Evolutionary conservation across 2,329 filamentous ascomycete genomes (phyloP).

Genomic region (Pseudocercospora vitis): DNA sequence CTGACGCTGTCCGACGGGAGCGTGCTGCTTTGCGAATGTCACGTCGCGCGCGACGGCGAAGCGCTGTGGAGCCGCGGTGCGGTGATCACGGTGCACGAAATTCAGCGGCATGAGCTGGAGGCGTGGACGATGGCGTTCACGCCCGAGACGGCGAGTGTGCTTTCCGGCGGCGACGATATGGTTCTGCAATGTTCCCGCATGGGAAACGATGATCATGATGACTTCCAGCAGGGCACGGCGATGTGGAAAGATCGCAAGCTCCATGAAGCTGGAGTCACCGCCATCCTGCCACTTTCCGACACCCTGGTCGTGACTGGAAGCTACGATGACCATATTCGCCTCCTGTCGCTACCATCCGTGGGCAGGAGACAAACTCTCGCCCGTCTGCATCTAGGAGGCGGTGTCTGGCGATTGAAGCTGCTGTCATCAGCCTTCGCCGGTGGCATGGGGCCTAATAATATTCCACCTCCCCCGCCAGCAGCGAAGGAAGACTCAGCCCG

Average conservation of each 20-base stretch:
- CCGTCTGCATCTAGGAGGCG: slow-evolving; percentile 68
- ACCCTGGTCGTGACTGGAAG: slow-evolving; percentile 77
- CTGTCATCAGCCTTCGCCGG: slow-evolving; percentile 40
- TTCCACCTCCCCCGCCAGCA: slow-evolving; percentile 11
- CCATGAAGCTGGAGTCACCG: slow-evolving; percentile 82
- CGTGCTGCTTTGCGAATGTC: slow-evolving; percentile 45
- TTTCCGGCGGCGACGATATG: slow-evolving; percentile 76
- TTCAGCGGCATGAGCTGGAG: slow-evolving; percentile 58
- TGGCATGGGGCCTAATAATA: not conserved
- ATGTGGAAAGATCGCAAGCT: slow-evolving; percentile 55
- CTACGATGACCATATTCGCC: slow-evolving; percentile 81
- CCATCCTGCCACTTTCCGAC: slow-evolving; percentile 70
- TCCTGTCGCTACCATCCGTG: slow-evolving; percentile 52
- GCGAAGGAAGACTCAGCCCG: slow-evolving; percentile 15
- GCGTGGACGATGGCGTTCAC: slow-evolving; percentile 70
- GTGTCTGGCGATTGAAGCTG: slow-evolving; percentile 82
- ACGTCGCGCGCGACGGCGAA: slow-evolving; percentile 4
- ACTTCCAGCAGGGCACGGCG: not conserved
- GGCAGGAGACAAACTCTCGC: slow-evolving; percentile 57
- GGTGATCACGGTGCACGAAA: slow-evolving; percentile 21
- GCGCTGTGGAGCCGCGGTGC: slow-evolving; percentile 44
- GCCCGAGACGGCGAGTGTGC: slow-evolving; percentile 39
- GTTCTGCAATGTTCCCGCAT: slow-evolving; percentile 48
- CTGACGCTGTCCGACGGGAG: slow-evolving; percentile 70
- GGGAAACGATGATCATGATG: slow-evolving; percentile 4